Evolutionary conservation across 805 yeast species (phyloP).

Genomic region (Lachancea sp.): DNA sequence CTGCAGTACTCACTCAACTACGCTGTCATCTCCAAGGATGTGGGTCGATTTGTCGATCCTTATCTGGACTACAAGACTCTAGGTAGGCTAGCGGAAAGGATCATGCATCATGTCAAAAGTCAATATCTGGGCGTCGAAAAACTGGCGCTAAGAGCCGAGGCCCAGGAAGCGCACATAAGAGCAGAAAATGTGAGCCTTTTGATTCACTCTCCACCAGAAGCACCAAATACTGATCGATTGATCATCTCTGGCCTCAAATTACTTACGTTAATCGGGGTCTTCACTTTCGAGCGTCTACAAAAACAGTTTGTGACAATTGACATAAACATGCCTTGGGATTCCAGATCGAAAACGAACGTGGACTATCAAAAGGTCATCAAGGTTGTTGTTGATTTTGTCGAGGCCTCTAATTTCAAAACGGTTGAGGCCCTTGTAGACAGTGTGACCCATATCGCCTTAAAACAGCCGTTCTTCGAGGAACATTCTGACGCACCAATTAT

Average conservation of each 20-base stretch:
- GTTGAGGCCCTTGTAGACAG: constrained; percentile 85
- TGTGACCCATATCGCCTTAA: constrained; percentile 54
- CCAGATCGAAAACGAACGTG: constrained; percentile 10
- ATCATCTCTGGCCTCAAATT: constrained; percentile 48
- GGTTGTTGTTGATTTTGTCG: constrained; percentile 54
- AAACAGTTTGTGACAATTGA: constrained; percentile 69
- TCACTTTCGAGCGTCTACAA: constrained; percentile 79
- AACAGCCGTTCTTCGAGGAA: constrained; percentile 34
- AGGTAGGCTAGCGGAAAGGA: constrained; percentile 39
- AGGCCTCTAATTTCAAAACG: constrained; percentile 75
- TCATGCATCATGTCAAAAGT: constrained; percentile 41
- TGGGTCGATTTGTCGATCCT: constrained; percentile 45
- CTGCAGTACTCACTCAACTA: constrained; percentile 78
- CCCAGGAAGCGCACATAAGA: constrained; percentile 27
- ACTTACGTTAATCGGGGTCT: constrained; percentile 84
- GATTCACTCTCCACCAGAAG: constrained; percentile 5
- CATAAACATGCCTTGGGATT: constrained; percentile 40
- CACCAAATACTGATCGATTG: background rate
- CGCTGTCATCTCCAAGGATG: constrained; percentile 68
- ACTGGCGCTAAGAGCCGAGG: constrained; percentile 16
- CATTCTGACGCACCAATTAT: constrained; percentile 34
- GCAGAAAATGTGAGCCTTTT: constrained; percentile 25
- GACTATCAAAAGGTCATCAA: constrained; percentile 40
- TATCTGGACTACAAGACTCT: constrained; percentile 32
- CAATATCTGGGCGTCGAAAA: constrained; percentile 20